A percentile compares a stretch with the other conserved stretches of the same genome.
These are phyloP conservation scores for Diophrys sp. DNA, from an alignment of 73 alveolate genomes.

Conservation along the genomic window DNA sequence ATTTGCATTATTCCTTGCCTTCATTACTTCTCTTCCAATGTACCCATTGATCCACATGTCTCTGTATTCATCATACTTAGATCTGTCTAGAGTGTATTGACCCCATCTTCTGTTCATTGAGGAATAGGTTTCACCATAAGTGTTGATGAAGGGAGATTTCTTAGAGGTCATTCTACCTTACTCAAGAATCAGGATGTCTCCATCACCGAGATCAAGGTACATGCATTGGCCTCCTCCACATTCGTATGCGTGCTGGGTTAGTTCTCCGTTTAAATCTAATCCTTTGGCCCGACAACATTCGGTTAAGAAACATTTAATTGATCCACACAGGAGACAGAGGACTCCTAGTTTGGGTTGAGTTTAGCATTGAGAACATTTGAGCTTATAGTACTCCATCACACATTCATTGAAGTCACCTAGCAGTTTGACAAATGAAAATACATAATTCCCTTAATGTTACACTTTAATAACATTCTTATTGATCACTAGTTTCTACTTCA, in stretches of 20 bases:
- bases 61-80: not conserved
- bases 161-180: constrained; percentile 29
- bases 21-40: not conserved
- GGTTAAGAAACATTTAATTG: constrained; percentile 28
- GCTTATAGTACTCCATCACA: constrained; percentile 36
- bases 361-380: constrained; percentile 30
- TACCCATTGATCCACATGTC: not conserved
- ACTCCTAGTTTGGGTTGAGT: constrained; percentile 26
- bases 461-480: not conserved
- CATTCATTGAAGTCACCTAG: not conserved
- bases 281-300: constrained; percentile 40
- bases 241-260: constrained; percentile 42
- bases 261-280: constrained; percentile 16
- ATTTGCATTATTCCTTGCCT: not conserved
- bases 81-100: constrained; percentile 5
- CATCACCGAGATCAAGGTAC: constrained; percentile 29
- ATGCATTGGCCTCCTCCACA: constrained; percentile 39
- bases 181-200: constrained; percentile 28
- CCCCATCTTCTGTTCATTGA: constrained; percentile 28
- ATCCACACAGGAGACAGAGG: constrained; percentile 53
- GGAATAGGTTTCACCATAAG: constrained; percentile 48
- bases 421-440: not conserved
- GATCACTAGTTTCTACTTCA: not conserved
- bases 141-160: constrained; percentile 38
- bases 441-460: not conserved